Percentiles rank a stretch among this genome's conserved stretches.
Conservation (phyloP, 2,329 filamentous ascomycete genomes). For the Neocatenulostroma microsporum region DNA sequence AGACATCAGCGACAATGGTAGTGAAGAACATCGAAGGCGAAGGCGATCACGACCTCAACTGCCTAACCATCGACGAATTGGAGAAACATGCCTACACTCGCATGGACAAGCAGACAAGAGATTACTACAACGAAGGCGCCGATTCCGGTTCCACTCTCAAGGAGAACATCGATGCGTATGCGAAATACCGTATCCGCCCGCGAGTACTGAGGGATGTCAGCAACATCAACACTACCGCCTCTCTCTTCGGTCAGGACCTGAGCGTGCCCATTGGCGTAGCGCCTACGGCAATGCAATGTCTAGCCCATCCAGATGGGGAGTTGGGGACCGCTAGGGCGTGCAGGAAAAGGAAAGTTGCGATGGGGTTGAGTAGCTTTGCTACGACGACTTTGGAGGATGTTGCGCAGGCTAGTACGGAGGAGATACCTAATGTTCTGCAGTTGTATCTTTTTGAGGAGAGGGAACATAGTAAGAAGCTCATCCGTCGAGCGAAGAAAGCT, state of each 20-base stretch:
- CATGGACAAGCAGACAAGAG: slow-evolving; percentile 34
- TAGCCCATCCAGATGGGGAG: slow-evolving; percentile 49
- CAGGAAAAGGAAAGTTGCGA: slow-evolving; percentile 36
- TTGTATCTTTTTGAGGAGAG: slow-evolving; percentile 49
- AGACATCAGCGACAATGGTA: no score
- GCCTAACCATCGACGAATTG: slow-evolving; percentile 37
- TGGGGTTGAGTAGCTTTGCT: slow-evolving; percentile 45
- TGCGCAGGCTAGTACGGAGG: slow-evolving; percentile 29
- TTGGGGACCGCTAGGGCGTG: slow-evolving; percentile 44
- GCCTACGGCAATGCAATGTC: slow-evolving; percentile 47
- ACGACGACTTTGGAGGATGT: slow-evolving; percentile 48
- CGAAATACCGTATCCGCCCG: slow-evolving; percentile 36
- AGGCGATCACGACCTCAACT: slow-evolving; percentile 31
- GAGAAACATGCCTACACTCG: slow-evolving; percentile 30
- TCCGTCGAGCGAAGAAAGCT: slow-evolving; percentile 28
- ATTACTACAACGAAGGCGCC: slow-evolving; percentile 35
- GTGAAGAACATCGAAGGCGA: slow-evolving; percentile 1
- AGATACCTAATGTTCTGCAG: slow-evolving; percentile 47
- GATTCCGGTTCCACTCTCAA: slow-evolving; percentile 30
- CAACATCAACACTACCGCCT: slow-evolving; percentile 34
- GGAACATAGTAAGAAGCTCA: slow-evolving; percentile 39
- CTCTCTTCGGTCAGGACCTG: slow-evolving; percentile 40
- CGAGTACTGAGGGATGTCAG: slow-evolving; percentile 37
- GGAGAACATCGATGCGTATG: slow-evolving; percentile 49
- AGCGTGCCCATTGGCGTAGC: slow-evolving; percentile 48